A percentile compares a stretch with the other conserved stretches of the same genome.
phyloP scores from a whole-genome alignment of 2,329 filamentous ascomycete species.

The Penicillium glabrum region DNA sequence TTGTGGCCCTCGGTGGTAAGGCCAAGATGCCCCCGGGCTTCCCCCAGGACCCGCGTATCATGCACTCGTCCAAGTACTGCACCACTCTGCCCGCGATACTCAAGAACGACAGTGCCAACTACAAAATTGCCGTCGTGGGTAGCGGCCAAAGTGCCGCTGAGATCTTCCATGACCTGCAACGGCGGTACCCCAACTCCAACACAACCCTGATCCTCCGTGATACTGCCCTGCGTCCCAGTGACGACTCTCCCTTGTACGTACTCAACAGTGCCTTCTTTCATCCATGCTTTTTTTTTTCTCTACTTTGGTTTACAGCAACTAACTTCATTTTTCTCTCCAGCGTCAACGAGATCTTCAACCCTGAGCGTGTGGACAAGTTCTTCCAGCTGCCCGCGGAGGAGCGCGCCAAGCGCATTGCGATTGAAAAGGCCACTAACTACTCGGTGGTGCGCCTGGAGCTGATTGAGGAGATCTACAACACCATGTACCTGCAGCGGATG shows the following conservation, averaged over 20 bases:
- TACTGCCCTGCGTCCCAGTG: constrained; percentile 81
- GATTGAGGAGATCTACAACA: constrained; percentile 84
- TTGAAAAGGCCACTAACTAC: constrained; percentile 87
- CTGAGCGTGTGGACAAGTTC: constrained; percentile 74
- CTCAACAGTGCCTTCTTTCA: neutral
- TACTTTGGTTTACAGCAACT: neutral
- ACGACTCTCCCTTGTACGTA: constrained; percentile 90
- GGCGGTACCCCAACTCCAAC: constrained; percentile 75
- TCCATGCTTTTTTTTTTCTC: neutral
- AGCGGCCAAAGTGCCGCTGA: constrained; percentile 92
- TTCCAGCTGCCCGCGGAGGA: constrained; percentile 66
- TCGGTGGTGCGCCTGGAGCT: constrained; percentile 88
- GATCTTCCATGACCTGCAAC: constrained; percentile 87
- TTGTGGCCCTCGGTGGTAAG: constrained; percentile 67
- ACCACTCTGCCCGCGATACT: constrained; percentile 39
- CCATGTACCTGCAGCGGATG: constrained; percentile 82
- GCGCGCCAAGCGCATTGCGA: constrained; percentile 61
- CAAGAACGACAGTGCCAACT: constrained; percentile 45
- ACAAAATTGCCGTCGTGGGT: constrained; percentile 81
- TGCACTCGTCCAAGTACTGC: constrained; percentile 88
- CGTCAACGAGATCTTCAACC: constrained; percentile 96
- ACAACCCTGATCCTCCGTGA: constrained; percentile 79
- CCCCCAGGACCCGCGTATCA: constrained; percentile 67
- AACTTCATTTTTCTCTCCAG: constrained; percentile 7
- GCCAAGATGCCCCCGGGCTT: constrained; percentile 70